Evolutionary conservation across 257 asterid species (phyloP).

Genomic region (Prunella vulgaris): DNA sequence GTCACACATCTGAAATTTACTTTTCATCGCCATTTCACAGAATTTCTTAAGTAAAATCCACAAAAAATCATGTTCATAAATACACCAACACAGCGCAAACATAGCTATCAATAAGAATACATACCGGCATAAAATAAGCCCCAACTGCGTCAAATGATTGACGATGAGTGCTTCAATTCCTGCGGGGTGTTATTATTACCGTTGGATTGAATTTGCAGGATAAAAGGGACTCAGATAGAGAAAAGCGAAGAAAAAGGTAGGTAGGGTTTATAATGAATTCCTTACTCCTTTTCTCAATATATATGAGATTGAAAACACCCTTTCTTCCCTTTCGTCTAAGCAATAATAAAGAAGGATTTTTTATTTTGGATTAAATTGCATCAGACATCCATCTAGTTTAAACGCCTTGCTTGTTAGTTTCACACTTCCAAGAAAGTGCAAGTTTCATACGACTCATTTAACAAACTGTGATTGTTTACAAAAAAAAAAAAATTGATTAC

Average conservation of each 20-base stretch:
- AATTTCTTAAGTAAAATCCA: neutral
- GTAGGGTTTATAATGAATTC: constrained; percentile 23
- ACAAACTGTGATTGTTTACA: too few species aligned
- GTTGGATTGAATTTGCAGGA: constrained; percentile 11
- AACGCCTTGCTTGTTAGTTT: too few species aligned
- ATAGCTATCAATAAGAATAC: neutral
- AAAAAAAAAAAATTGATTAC: too few species aligned
- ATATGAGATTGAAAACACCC: too few species aligned
- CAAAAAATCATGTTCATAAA: neutral
- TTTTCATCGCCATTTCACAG: neutral
- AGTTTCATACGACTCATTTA: too few species aligned
- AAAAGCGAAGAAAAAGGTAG: constrained; percentile 8
- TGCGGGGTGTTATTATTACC: neutral
- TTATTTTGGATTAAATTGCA: too few species aligned
- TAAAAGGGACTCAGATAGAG: constrained; percentile 18
- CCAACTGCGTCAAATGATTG: constrained; percentile 2
- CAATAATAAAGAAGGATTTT: too few species aligned
- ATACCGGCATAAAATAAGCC: neutral
- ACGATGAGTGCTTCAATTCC: neutral
- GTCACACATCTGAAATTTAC: neutral
- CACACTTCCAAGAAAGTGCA: too few species aligned
- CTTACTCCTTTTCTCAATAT: too few species aligned
- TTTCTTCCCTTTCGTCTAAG: too few species aligned
- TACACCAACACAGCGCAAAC: neutral
- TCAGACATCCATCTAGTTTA: too few species aligned